Conservation (phyloP, 352 stramenopile species). For the Globisporangium mamillatum region DNA sequence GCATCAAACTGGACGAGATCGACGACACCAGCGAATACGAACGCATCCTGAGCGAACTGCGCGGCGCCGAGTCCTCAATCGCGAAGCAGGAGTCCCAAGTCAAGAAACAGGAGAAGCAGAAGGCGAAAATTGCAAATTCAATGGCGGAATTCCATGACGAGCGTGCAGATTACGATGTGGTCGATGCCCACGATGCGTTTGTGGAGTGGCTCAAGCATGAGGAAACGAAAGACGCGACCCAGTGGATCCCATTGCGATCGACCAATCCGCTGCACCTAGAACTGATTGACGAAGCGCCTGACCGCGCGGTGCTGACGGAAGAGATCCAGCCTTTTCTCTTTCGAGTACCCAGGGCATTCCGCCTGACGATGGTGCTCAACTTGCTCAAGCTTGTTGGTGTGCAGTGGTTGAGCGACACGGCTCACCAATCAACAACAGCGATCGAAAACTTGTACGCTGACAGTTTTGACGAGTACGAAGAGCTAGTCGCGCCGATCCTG, state of each 20-base stretch:
- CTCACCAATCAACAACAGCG: neutral
- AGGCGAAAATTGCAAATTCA: conserved; percentile 15
- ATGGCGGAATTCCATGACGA: conserved; percentile 49
- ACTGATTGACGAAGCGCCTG: conserved; percentile 59
- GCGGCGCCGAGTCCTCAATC: conserved; percentile 38
- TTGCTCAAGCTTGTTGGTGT: conserved; percentile 53
- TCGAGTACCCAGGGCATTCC: conserved; percentile 31
- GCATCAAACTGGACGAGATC: conserved; percentile 60
- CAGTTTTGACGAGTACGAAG: conserved; percentile 28
- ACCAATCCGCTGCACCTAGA: conserved; percentile 41
- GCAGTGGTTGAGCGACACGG: conserved; percentile 15
- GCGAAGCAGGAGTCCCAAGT: conserved; percentile 27
- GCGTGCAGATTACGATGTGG: conserved; percentile 37
- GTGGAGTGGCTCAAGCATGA: conserved; percentile 45
- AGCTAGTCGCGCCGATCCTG: conserved; percentile 42
- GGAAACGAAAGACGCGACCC: conserved; percentile 30
- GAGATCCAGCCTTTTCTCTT: conserved; percentile 83
- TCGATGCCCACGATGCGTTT: conserved; percentile 34
- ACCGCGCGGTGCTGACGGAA: conserved; percentile 62
- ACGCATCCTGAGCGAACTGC: conserved; percentile 67
- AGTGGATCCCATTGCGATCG: conserved; percentile 60
- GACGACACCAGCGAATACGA: conserved; percentile 71
- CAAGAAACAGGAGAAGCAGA: conserved; percentile 33
- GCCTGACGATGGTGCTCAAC: conserved; percentile 30
- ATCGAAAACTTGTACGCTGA: conserved; percentile 36